Conservation (phyloP, 2,329 filamentous ascomycete species). For the Aureobasidium mangrovei region DNA sequence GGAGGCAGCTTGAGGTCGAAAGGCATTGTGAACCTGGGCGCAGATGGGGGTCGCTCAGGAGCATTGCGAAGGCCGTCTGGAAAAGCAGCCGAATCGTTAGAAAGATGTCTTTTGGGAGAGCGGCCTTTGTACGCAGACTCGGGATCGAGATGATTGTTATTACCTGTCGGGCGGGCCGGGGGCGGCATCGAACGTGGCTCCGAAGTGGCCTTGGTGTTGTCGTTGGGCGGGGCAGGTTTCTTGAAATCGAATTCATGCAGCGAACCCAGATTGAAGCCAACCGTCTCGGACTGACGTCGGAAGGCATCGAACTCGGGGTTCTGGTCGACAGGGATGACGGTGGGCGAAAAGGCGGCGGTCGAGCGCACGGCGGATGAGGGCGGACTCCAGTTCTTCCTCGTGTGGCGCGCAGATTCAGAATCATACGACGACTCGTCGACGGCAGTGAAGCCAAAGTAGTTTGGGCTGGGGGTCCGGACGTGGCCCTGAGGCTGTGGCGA, state of each 20-base stretch:
- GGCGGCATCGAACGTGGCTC: slow-evolving; percentile 15
- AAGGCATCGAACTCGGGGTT: slow-evolving; percentile 81
- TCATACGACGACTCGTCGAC: slow-evolving; percentile 44
- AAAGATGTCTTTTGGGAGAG: slow-evolving; percentile 42
- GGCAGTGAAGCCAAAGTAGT: slow-evolving; percentile 70
- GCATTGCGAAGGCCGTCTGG: slow-evolving; percentile 33
- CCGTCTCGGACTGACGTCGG: slow-evolving; percentile 60
- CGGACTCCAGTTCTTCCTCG: slow-evolving; percentile 66
- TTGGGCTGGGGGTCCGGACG: slow-evolving; percentile 53
- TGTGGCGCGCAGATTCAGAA: slow-evolving; percentile 36
- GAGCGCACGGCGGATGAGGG: slow-evolving; percentile 62
- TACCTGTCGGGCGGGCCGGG: not conserved
- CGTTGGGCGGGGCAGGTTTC: slow-evolving; percentile 15
- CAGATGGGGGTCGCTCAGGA: slow-evolving; percentile 4
- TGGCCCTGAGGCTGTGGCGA: slow-evolving; percentile 20
- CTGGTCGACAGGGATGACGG: slow-evolving; percentile 60
- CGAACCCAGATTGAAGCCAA: slow-evolving; percentile 37
- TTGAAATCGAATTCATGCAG: slow-evolving; percentile 32
- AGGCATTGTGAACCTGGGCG: slow-evolving; percentile 12
- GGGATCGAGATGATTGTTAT: slow-evolving; percentile 19
- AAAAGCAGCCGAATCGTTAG: slow-evolving; percentile 34
- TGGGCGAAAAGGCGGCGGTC: slow-evolving; percentile 59
- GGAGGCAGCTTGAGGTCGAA: slow-evolving; percentile 17
- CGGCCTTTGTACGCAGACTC: slow-evolving; percentile 23
- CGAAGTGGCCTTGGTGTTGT: not conserved